Percentiles rank a stretch among this genome's conserved stretches.
These are phyloP conservation scores for Solanum sitiens DNA, from an alignment of 257 asterid genomes.

Conservation along the genomic window DNA sequence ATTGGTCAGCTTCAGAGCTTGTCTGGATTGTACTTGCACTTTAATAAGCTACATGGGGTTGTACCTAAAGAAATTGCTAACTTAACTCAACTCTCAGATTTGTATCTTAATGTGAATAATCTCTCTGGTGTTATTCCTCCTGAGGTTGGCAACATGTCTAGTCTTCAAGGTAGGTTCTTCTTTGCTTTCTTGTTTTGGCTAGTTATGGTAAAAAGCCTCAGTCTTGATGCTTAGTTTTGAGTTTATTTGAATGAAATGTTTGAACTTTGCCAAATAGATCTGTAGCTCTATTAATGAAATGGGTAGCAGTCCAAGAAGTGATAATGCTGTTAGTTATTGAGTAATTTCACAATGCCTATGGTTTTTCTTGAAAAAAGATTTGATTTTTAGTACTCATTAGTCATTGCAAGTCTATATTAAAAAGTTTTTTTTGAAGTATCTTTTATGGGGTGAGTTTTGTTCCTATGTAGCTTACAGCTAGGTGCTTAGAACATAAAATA, in stretches of 20 bases:
- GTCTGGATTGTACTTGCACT: slow-evolving; percentile 87
- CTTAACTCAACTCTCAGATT: slow-evolving; percentile 63
- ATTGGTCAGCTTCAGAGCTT: slow-evolving; percentile 64
- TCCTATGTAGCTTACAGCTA: neutral
- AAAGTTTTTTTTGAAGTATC: neutral
- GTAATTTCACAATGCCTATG: neutral
- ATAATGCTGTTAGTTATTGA: neutral
- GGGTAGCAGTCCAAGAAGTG: neutral
- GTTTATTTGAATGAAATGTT: neutral
- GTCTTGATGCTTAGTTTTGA: neutral
- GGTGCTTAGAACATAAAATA: neutral
- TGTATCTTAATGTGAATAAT: slow-evolving; percentile 84
- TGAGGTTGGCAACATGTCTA: slow-evolving; percentile 54
- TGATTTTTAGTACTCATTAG: neutral
- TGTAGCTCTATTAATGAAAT: neutral
- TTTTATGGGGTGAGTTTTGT: neutral
- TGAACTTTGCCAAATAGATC: slow-evolving; percentile 14
- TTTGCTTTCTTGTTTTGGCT: neutral
- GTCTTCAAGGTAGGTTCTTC: slow-evolving; percentile 60
- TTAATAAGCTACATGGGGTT: slow-evolving; percentile 74
- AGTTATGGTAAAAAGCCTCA: neutral
- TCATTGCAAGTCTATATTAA: neutral
- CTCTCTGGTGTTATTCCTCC: slow-evolving; percentile 77
- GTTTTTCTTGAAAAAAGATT: neutral
- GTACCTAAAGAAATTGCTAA: slow-evolving; percentile 74